Percentiles rank a stretch among this genome's conserved stretches.
Conservation (phyloP, 768 basidiomycete genomes). For the Cyathus striatus region DNA sequence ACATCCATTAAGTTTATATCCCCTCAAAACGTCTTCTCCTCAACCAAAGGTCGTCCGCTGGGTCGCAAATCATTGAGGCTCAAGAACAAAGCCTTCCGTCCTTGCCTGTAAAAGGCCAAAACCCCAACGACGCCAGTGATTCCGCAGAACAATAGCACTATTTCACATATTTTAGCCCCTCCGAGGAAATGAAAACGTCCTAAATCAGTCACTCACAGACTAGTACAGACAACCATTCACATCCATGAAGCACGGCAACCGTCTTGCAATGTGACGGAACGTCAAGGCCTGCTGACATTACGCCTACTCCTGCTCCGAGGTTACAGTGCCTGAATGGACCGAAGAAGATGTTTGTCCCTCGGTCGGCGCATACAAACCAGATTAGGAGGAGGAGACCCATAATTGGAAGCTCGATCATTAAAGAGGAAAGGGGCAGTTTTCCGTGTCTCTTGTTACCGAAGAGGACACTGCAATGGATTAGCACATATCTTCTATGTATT, state of each 20-base stretch:
- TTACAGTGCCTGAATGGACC: conserved; percentile 1
- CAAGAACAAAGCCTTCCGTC: too few species aligned
- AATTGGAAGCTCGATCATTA: background rate
- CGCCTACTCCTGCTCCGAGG: background rate
- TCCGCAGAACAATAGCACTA: too few species aligned
- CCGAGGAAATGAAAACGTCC: too few species aligned
- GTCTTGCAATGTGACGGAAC: background rate
- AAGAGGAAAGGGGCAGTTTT: background rate
- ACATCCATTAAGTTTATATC: too few species aligned
- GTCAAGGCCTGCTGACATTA: background rate
- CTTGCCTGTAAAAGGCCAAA: too few species aligned
- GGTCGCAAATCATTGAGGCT: too few species aligned
- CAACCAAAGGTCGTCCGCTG: too few species aligned
- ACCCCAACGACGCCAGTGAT: too few species aligned
- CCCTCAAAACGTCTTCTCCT: too few species aligned
- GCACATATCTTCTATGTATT: too few species aligned
- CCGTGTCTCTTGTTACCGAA: background rate
- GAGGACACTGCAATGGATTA: background rate
- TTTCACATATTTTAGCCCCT: too few species aligned
- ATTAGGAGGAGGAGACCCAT: background rate
- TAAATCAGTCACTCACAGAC: too few species aligned
- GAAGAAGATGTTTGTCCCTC: background rate
- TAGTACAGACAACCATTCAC: background rate
- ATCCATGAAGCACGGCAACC: background rate
- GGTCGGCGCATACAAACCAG: background rate